Evolutionary conservation across 2,329 filamentous ascomycete species (phyloP).

Genomic region (Pseudodiploospora longispora): DNA sequence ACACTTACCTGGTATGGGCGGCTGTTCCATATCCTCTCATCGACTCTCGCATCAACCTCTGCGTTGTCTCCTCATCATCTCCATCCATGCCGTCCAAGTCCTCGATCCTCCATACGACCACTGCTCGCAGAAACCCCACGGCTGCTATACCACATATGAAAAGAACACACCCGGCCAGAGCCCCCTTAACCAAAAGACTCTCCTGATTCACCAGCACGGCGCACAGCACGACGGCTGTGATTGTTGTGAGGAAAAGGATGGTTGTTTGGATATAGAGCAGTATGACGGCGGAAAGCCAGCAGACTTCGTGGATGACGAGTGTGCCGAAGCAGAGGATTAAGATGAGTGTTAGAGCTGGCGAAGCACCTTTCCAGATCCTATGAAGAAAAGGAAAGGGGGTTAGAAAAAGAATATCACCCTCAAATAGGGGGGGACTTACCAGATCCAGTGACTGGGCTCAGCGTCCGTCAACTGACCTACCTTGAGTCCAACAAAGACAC

Average conservation of each 20-base stretch:
- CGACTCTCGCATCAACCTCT: no score
- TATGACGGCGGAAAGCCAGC: conserved; percentile 16
- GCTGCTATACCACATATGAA: conserved; percentile 19
- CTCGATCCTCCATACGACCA: conserved; percentile 19
- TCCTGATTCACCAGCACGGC: conserved; percentile 15
- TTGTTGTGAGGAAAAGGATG: conserved; percentile 16
- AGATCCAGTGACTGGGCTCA: conserved; percentile 17
- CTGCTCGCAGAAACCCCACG: conserved; percentile 21
- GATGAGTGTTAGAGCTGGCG: conserved; percentile 12
- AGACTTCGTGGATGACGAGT: conserved; percentile 18
- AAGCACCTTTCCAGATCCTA: conserved; percentile 20
- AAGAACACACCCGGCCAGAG: conserved; percentile 18
- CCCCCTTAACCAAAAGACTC: conserved; percentile 15
- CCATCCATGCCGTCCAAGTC: not conserved
- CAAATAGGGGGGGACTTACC: conserved; percentile 8
- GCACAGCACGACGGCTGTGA: conserved; percentile 14
- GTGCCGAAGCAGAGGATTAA: conserved; percentile 16
- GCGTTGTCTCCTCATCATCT: no score
- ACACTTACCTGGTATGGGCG: no score
- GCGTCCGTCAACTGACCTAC: conserved; percentile 15
- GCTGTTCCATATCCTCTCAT: no score
- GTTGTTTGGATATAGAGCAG: conserved; percentile 20
- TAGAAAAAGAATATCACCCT: conserved; percentile 1
- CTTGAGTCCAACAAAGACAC: conserved; percentile 18
- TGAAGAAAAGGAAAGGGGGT: not conserved